phyloP scores from a whole-genome alignment of 2,329 filamentous ascomycete genomes.

The Emmonsia crescens region DNA sequence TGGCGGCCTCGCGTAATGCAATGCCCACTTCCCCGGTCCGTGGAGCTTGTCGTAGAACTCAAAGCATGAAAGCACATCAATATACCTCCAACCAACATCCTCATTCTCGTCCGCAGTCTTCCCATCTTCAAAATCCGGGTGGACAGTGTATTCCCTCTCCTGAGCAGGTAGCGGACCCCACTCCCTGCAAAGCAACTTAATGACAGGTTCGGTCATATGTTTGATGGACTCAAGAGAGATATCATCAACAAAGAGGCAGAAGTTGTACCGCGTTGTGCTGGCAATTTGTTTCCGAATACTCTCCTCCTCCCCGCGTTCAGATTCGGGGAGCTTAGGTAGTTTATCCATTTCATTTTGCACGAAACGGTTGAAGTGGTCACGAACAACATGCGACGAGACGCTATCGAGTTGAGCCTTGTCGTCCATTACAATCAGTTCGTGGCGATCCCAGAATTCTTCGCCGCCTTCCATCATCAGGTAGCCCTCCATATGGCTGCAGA shows the following conservation, averaged over 20 bases:
- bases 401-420: slow-evolving; percentile 9
- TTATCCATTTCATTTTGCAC: slow-evolving; percentile 5
- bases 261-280: slow-evolving; percentile 12
- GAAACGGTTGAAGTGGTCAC: slow-evolving; percentile 11
- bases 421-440: slow-evolving; percentile 9
- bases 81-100: slow-evolving; percentile 16
- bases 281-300: background rate
- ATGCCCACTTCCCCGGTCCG: background rate
- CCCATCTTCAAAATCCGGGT: slow-evolving; percentile 14
- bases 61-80: background rate
- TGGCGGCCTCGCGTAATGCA: slow-evolving; percentile 2
- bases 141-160: slow-evolving; percentile 10
- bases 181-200: slow-evolving; percentile 10
- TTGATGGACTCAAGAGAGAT: slow-evolving; percentile 13
- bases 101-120: slow-evolving; percentile 10
- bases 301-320: background rate
- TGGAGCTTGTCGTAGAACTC: slow-evolving; percentile 1
- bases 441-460: slow-evolving; percentile 6
- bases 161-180: slow-evolving; percentile 8
- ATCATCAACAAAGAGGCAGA: slow-evolving; percentile 14
- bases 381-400: slow-evolving; percentile 8
- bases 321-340: background rate
- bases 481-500: slow-evolving; percentile 2
- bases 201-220: slow-evolving; percentile 10
- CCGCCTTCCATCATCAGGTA: background rate